phyloP scores from a whole-genome alignment of 441 rosid genomes.

The California macrophylla region DNA sequence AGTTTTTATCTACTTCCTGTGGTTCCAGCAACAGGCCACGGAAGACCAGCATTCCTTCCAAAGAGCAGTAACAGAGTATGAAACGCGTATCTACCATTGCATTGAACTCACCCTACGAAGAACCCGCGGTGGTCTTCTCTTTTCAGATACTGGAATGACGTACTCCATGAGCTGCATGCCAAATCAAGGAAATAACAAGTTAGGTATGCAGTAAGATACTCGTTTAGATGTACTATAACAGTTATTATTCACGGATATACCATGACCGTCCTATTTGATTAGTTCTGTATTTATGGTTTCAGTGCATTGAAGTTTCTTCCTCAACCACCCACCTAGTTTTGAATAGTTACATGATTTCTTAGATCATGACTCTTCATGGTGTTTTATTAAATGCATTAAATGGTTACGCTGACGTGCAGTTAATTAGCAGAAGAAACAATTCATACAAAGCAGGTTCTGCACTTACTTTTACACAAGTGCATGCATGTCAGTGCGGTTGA shows the following conservation, averaged over 20 bases:
- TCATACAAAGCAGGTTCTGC: not conserved
- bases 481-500: too few relatives aligned
- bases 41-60: not conserved
- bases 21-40: not conserved
- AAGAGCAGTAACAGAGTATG: not conserved
- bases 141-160: slow-evolving; percentile 40
- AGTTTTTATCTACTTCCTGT: not conserved
- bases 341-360: not conserved
- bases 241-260: not conserved
- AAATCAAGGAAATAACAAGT: not conserved
- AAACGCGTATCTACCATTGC: slow-evolving; percentile 29
- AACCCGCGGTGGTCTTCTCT: slow-evolving; percentile 30
- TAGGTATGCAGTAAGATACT: too few relatives aligned
- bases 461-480: not conserved
- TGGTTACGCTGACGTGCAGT: not conserved
- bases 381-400: not conserved
- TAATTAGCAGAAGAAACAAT: not conserved
- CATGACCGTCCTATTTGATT: not conserved
- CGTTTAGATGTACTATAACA: too few relatives aligned
- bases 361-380: not conserved
- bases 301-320: not conserved
- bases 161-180: slow-evolving; percentile 41
- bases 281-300: not conserved
- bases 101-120: slow-evolving; percentile 36
- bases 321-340: not conserved